Percentiles rank a stretch among this genome's conserved stretches.
Evolutionary conservation across 345 rosid genomes (phyloP).

Genomic region (Turritis glabra): DNA sequence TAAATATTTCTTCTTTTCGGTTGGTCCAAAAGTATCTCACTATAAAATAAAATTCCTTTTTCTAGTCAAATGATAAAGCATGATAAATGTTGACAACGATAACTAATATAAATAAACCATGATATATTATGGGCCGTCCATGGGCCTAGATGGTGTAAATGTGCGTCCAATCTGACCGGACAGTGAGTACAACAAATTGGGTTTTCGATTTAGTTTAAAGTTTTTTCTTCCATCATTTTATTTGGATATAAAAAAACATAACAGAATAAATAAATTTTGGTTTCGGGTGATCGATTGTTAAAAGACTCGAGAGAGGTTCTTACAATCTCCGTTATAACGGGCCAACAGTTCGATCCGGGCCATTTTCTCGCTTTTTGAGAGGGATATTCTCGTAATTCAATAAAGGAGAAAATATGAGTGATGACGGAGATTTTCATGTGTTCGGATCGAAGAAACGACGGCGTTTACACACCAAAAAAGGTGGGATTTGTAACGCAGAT

Average conservation of each 20-base stretch:
- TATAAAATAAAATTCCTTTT: conserved; percentile 10
- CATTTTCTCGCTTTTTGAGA: background rate
- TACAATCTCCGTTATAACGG: too few relatives aligned
- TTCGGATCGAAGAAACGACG: conserved; percentile 29
- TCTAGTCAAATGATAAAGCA: conserved; percentile 24
- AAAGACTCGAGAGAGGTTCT: too few relatives aligned
- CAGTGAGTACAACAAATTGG: background rate
- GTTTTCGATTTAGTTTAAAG: too few relatives aligned
- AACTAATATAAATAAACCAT: background rate
- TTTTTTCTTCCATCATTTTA: too few relatives aligned
- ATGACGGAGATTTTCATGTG: conserved; percentile 35
- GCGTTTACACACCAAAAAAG: background rate
- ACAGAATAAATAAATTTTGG: too few relatives aligned
- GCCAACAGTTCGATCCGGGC: background rate
- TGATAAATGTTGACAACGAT: conserved; percentile 5
- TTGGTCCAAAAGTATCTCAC: conserved; percentile 32
- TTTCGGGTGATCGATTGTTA: too few relatives aligned
- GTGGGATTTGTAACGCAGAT: background rate
- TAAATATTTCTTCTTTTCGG: conserved; percentile 2
- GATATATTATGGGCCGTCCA: background rate
- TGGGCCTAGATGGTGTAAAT: background rate
- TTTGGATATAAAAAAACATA: too few relatives aligned
- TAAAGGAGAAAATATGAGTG: background rate
- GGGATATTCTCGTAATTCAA: background rate
- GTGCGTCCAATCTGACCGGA: background rate